Evolutionary conservation across 441 rosid genomes (phyloP), one percentile per base, ranked within the genome.

Genomic region (Adansonia gregorii): DNA sequence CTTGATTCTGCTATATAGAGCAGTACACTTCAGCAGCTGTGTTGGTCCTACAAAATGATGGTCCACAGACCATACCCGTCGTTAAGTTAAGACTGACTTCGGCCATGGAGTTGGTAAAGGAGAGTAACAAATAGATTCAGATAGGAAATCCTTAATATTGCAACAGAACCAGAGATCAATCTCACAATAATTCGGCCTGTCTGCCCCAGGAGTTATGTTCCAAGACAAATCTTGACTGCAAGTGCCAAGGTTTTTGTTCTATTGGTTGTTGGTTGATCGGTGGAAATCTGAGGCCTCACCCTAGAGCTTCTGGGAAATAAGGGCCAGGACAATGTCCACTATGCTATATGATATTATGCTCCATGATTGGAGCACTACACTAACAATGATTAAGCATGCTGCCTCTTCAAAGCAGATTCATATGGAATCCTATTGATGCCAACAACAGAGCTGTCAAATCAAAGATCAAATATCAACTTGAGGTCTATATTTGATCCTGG

Each of bases 271-370:
- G 43, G 51, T 43, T 41, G 22, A n/a, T n/a, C 48, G n/a, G 68
- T 0, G 10, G n/a, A 67, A 45, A 20, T 19, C 9, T 10, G 31
- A 49, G 73, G 45, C n/a, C 56, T 68, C 1, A 49, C 8, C 73
- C 43, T 70, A 15, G 8, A 51, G 60, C 41, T 27, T 51, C 22
- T 6, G 60, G 22, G 4, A 3, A 68, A 64, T 2, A 24, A 0
- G 70, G 7, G 31, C 74, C 46, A 70, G 31, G 74, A 70, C 4
- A 71, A 52, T 54, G 63, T 71, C 63, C 74, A 71, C 63, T 54
- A 8, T n/a, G 48, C 46, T 17, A 52, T 17, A 52, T 71, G 74
- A 71, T 71, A 52, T 52, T 31, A 9, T 54, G 48, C 48, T 8
- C 2, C 6, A 52, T 71, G 74, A 71, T 54, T 71, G 24, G 45